Evolutionary conservation across 2,329 filamentous ascomycete species (phyloP).

Genomic region (Stagonosporopsis tanaceti): DNA sequence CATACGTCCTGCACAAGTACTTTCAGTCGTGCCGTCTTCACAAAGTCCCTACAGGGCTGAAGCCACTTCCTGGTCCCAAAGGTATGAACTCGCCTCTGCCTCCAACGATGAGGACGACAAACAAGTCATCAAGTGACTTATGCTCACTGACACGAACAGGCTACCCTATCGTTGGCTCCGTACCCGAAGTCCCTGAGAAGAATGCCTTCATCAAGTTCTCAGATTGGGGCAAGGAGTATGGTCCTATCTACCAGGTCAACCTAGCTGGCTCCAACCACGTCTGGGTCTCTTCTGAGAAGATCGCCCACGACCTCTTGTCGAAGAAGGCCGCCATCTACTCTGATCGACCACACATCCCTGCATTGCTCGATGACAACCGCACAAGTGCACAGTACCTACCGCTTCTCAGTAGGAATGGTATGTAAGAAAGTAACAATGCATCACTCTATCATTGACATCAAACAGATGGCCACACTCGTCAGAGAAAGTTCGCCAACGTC

Average conservation of each 20-base stretch:
- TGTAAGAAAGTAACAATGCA: constrained; percentile 1
- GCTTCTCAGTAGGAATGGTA: constrained; percentile 55
- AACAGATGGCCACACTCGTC: constrained; percentile 52
- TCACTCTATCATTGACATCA: constrained; percentile 24
- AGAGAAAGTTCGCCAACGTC: constrained; percentile 55
- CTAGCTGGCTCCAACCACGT: constrained; percentile 56
- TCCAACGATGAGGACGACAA: neutral
- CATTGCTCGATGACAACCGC: constrained; percentile 54
- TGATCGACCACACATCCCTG: constrained; percentile 56
- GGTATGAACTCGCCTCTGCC: constrained; percentile 36
- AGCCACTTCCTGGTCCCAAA: constrained; percentile 52
- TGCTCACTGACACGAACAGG: constrained; percentile 41
- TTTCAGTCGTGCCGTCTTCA: constrained; percentile 35
- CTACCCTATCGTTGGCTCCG: constrained; percentile 53
- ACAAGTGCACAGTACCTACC: constrained; percentile 57
- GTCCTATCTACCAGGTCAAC: constrained; percentile 56
- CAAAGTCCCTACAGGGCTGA: constrained; percentile 45
- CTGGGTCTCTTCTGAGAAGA: constrained; percentile 55
- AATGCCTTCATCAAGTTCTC: constrained; percentile 56
- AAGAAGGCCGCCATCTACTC: constrained; percentile 58
- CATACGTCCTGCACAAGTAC: constrained; percentile 43
- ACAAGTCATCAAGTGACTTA: neutral
- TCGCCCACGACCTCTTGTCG: constrained; percentile 54
- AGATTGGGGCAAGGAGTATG: constrained; percentile 56
- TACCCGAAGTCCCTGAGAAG: constrained; percentile 55